Conservation (phyloP, 495 filamentous ascomycete genomes). For the Annulohypoxylon maeteangense region DNA sequence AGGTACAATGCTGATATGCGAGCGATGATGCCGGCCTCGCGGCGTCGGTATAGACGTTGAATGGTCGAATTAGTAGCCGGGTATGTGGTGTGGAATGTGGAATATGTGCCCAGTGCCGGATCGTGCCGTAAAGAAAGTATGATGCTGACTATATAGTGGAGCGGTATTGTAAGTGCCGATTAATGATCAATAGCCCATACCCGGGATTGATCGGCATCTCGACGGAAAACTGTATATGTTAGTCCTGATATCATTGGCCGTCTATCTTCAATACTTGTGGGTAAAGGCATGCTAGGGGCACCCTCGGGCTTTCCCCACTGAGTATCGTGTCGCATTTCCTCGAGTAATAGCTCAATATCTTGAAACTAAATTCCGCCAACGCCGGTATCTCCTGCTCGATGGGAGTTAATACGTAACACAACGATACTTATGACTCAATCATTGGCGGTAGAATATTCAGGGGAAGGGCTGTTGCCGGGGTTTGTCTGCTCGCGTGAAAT, state of each 20-base stretch:
- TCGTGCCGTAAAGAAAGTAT: background rate
- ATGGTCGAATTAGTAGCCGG: background rate
- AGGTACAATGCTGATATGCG: background rate
- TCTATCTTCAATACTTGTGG: background rate
- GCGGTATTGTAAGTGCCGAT: background rate
- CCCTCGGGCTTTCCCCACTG: background rate
- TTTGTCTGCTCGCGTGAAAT: background rate
- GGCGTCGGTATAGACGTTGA: background rate
- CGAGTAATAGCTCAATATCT: background rate
- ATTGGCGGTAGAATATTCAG: background rate
- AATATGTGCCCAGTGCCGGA: background rate
- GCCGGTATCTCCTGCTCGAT: background rate
- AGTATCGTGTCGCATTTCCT: background rate
- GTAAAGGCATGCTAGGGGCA: background rate
- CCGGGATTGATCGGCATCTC: background rate
- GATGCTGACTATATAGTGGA: background rate
- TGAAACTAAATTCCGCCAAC: constrained; percentile 1
- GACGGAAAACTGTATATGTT: background rate
- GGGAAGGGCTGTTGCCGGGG: background rate
- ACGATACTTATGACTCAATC: background rate
- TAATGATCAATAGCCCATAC: background rate
- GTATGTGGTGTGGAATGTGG: background rate
- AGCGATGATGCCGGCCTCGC: background rate
- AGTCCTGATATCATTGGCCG: background rate
- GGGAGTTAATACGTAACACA: background rate